Conservation (phyloP, 768 basidiomycete species). For the Tricholoma hemisulphureum region DNA sequence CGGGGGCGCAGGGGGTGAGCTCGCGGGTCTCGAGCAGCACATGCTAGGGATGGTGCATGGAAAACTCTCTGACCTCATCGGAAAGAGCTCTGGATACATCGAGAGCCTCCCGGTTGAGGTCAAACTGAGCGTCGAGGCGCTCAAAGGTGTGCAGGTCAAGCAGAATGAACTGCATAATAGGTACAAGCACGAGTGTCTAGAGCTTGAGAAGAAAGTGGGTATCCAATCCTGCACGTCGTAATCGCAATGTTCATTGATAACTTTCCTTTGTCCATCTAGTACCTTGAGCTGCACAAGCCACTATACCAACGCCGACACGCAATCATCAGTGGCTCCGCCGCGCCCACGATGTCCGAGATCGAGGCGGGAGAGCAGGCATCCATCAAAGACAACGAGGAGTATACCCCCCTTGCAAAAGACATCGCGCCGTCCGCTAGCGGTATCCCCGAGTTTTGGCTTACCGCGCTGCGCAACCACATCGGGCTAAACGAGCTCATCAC, state of each 20-base stretch:
- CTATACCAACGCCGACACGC: conserved; percentile 82
- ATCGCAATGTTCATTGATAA: conserved; percentile 6
- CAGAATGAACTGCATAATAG: conserved; percentile 89
- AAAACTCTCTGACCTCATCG: conserved; percentile 80
- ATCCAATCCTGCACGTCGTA: conserved; percentile 4
- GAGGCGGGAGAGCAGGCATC: conserved; percentile 73
- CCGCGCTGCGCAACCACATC: conserved; percentile 88
- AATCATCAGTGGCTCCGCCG: conserved; percentile 76
- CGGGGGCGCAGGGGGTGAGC: conserved; percentile 26
- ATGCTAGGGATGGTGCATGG: conserved; percentile 87
- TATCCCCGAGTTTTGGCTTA: conserved; percentile 98
- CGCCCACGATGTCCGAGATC: conserved; percentile 80
- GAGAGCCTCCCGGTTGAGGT: conserved; percentile 81
- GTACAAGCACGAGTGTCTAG: conserved; percentile 93
- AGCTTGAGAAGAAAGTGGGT: conserved; percentile 91
- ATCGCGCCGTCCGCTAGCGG: conserved; percentile 41
- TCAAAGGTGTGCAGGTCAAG: conserved; percentile 92
- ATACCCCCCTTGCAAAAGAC: conserved; percentile 59
- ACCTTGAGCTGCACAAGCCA: conserved; percentile 74
- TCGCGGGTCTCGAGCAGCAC: conserved; percentile 51
- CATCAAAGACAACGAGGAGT: conserved; percentile 72
- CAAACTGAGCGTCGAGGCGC: conserved; percentile 81
- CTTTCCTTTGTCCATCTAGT: conserved; percentile 40
- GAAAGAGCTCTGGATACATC: conserved; percentile 93
- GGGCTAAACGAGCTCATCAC: conserved; percentile 87